A percentile compares a stretch with the other conserved stretches of the same genome.
These are phyloP conservation scores for Gautieria morchelliformis DNA, from an alignment of 768 basidiomycete genomes.

Conservation along the genomic window DNA sequence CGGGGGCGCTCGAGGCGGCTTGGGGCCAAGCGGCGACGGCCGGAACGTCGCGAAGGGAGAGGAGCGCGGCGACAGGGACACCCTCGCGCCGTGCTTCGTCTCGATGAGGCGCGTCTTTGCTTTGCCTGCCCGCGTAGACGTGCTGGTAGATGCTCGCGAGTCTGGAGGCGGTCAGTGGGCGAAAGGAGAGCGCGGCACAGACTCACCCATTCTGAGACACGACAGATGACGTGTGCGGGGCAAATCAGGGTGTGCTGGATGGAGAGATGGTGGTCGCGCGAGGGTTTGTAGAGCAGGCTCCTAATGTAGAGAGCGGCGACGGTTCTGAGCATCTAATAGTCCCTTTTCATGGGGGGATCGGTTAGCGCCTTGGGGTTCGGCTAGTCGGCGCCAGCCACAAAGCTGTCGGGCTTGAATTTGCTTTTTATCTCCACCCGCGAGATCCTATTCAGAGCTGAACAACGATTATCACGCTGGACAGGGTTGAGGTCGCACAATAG, in stretches of 20 bases:
- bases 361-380: constrained; percentile 8
- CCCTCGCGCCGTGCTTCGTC: not conserved
- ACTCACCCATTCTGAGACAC: constrained; percentile 4
- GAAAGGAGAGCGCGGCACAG: no score
- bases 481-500: no score
- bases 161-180: not conserved
- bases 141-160: not conserved
- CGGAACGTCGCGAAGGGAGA: constrained; percentile 6
- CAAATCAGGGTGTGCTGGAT: not conserved
- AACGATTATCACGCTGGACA: no score
- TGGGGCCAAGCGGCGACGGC: constrained; percentile 17
- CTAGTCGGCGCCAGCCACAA: not conserved
- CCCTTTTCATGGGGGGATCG: not conserved
- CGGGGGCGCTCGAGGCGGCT: constrained; percentile 5
- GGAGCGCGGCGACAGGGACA: no score
- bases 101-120: not conserved
- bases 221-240: not conserved
- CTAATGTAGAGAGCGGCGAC: not conserved
- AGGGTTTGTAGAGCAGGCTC: not conserved
- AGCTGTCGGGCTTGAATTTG: not conserved
- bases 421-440: not conserved
- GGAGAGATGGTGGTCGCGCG: not conserved
- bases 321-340: not conserved
- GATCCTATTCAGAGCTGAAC: no score
- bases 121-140: not conserved